Evolutionary conservation across 257 asterid species (phyloP).

Genomic region (Salvia hispanica): DNA sequence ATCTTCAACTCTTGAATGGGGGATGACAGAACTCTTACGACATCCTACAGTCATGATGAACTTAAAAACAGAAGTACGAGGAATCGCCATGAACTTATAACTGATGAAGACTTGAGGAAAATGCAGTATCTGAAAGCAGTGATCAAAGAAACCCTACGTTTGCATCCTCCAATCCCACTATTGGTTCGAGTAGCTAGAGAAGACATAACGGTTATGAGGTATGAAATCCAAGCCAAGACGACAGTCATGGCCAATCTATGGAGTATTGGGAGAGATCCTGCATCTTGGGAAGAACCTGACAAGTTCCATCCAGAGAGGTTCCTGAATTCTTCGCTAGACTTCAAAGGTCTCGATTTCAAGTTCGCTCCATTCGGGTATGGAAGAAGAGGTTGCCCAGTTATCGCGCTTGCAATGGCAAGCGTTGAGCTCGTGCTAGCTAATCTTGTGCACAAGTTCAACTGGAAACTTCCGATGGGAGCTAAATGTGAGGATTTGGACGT

Average conservation of each 20-base stretch:
- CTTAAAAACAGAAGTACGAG: slow-evolving; percentile 42
- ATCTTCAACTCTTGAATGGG: slow-evolving; percentile 42
- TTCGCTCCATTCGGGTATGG: slow-evolving; percentile 44
- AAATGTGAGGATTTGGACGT: slow-evolving; percentile 31
- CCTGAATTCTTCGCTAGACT: slow-evolving; percentile 29
- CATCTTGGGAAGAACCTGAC: slow-evolving; percentile 37
- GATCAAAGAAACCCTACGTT: slow-evolving; percentile 45
- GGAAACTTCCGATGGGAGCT: slow-evolving; percentile 33
- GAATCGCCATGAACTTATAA: slow-evolving; percentile 37
- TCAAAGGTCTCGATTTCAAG: slow-evolving; percentile 28
- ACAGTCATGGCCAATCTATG: slow-evolving; percentile 37
- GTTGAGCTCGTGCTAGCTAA: slow-evolving; percentile 33
- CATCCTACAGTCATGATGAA: slow-evolving; percentile 38
- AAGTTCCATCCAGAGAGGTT: slow-evolving; percentile 37
- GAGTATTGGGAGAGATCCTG: slow-evolving; percentile 48
- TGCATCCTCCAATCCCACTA: slow-evolving; percentile 44
- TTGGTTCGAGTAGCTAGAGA: slow-evolving; percentile 35
- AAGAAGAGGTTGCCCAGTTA: slow-evolving; percentile 41
- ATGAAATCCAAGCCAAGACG: slow-evolving; percentile 44
- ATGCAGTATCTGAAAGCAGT: slow-evolving; percentile 55
- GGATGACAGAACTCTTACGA: slow-evolving; percentile 50
- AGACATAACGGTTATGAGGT: slow-evolving; percentile 39
- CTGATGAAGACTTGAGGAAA: slow-evolving; percentile 41
- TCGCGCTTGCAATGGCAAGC: slow-evolving; percentile 16
- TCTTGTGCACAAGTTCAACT: slow-evolving; percentile 38